Conservation (phyloP, 495 filamentous ascomycete genomes). For the Hyaloscypha variabilis region DNA sequence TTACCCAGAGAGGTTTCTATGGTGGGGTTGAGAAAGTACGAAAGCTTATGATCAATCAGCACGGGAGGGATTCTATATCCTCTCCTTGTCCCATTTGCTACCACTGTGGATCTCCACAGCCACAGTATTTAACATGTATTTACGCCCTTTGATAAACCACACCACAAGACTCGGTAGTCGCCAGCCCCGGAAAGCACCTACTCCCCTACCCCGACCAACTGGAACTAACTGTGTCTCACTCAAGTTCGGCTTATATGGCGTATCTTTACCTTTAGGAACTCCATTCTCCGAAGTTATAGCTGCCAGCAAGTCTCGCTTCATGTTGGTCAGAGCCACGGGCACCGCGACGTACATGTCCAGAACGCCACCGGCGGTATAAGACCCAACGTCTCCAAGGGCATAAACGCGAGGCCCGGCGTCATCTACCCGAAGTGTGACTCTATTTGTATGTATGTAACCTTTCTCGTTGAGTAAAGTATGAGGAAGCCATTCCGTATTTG, state of each 20-base stretch:
- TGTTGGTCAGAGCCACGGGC: slow-evolving; percentile 6
- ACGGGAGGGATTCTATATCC: no score
- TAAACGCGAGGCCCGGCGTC: slow-evolving; percentile 33
- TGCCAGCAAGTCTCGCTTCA: slow-evolving; percentile 24
- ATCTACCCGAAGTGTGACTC: slow-evolving; percentile 39
- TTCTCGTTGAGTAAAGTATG: slow-evolving; percentile 40
- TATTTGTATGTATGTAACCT: slow-evolving; percentile 48
- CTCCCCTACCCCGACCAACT: slow-evolving; percentile 53
- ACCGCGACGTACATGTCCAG: slow-evolving; percentile 2
- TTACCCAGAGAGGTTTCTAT: no score
- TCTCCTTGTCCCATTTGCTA: not conserved
- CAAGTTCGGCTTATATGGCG: slow-evolving; percentile 25
- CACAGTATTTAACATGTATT: not conserved
- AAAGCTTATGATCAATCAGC: no score
- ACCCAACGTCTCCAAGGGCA: slow-evolving; percentile 41
- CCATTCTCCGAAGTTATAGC: slow-evolving; percentile 5
- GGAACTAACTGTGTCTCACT: slow-evolving; percentile 45
- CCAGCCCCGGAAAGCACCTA: slow-evolving; percentile 52
- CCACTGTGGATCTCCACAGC: not conserved
- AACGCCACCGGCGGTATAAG: slow-evolving; percentile 23
- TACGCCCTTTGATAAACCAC: slow-evolving; percentile 48
- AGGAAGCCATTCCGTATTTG: slow-evolving; percentile 55
- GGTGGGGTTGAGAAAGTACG: no score
- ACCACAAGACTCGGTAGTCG: slow-evolving; percentile 53
- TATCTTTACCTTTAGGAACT: not conserved